Evolutionary conservation across 176 grass and related monocot species (phyloP), one percentile per base, ranked within the genome.

Genomic region (bread wheat (Triticum aestivum)): DNA sequence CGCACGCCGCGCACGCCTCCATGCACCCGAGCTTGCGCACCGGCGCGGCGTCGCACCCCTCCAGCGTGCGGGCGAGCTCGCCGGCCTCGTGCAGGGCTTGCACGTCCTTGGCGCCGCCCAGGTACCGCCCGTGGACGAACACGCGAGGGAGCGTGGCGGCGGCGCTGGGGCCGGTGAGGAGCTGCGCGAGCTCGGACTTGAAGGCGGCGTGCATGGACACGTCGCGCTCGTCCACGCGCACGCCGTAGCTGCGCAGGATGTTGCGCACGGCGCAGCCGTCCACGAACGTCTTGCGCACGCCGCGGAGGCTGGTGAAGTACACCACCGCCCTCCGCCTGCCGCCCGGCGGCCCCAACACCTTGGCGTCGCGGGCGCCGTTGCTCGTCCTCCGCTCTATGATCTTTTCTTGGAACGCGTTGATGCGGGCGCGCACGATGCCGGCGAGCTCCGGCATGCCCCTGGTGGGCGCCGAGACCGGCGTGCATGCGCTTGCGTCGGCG

Each of bases 231-330:
- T 93, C 93, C 12, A 98, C 3, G 83, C 91, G 87, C 74, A 95
- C 89, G 68, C 88, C 80, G 81, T 98, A 95, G 83, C 88, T 75
- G 42, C 90, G 86, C 64, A 98, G 70, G 77, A 95, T 83, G 79
- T 69, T 85, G 58, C 88, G 90, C 69, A 91, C 93, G 47, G 87
- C 68, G 69, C 89, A 85, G 83, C 95, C 93, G 68, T 95, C 91
- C 87, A 93, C 89, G 78, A 90, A 90, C 47, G 93, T 98, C 74
- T 90, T 95, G 56, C 89, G 86, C 47, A 98, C 88, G 54, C 91
- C 83, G 15, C 91, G 87, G 63, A 98, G 89, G 79, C 92, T 95
- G 41, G 95, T 98, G 82, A 92, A 93, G 89, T 98, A 98, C 65
- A 98, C 85, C 4, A 95, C 93, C 66, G 83, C 91, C 77, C 85